phyloP scores from a whole-genome alignment of 805 yeast genomes.

The Ogataea nonfermentans region DNA sequence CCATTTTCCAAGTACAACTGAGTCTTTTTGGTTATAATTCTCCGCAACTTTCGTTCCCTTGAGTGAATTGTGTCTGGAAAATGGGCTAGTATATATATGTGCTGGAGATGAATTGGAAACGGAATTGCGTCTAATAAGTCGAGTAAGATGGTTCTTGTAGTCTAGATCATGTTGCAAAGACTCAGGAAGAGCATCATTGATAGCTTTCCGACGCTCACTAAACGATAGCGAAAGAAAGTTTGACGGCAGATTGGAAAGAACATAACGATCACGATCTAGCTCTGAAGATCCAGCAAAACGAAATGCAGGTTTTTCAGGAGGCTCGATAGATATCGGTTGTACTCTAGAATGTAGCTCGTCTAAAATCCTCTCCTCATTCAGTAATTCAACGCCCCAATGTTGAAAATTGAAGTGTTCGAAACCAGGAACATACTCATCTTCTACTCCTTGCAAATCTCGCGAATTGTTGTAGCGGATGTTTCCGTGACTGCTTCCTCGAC shows the following conservation, averaged over 20 bases:
- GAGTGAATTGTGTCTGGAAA: constrained; percentile 14
- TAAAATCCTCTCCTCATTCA: constrained; percentile 15
- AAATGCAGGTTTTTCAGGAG: constrained; percentile 17
- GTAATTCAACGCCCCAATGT: constrained; percentile 16
- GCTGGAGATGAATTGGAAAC: constrained; percentile 25
- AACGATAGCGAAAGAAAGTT: constrained; percentile 52
- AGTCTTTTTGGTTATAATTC: constrained; percentile 62
- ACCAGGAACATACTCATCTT: constrained; percentile 77
- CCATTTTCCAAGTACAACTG: constrained; percentile 52
- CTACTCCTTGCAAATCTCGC: constrained; percentile 43
- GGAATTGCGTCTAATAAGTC: constrained; percentile 30
- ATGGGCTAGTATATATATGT: constrained; percentile 22
- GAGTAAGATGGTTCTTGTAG: constrained; percentile 32
- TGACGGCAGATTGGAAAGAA: constrained; percentile 45
- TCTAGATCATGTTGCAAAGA: constrained; percentile 26
- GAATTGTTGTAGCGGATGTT: neutral
- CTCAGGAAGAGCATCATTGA: constrained; percentile 31
- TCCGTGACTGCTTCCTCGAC: constrained; percentile 6
- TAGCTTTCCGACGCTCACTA: constrained; percentile 44
- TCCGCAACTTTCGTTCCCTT: constrained; percentile 9
- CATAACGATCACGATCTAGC: constrained; percentile 39
- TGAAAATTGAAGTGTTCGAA: constrained; percentile 38
- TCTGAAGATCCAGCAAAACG: constrained; percentile 33
- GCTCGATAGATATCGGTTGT: constrained; percentile 29
- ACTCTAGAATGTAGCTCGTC: constrained; percentile 28